Base-by-base conservation (phyloP, 148 eudicot species). In the Rhododendron williamsianum region DNA sequence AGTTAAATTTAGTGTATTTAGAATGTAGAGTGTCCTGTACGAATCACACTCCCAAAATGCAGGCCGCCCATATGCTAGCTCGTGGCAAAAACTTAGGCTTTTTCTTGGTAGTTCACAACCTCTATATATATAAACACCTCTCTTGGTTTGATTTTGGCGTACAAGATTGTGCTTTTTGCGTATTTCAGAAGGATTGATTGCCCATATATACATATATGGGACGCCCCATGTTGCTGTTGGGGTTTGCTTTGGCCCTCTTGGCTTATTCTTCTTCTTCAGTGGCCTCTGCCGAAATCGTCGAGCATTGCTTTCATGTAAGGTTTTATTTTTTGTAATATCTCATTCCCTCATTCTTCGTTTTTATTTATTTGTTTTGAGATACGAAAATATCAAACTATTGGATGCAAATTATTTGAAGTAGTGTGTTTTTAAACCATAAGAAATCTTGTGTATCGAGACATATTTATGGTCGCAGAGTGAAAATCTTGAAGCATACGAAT, bases 251-350 rank as follows among this genome's bases (percentile, higher is more conserved):
- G 52, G 84, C 84, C 60, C 81, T 89, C 52, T 33, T 86, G 33
- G 83, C 82, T 83, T 85, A 4, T 71, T 71, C 82, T 16, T 71
- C 82, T 16, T 85, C 84, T 16, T 85, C 90, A 18, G 2, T 67
- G 78, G 85, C 89, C 13, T 74, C 87, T 15, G 91, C 91, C 27
- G 85, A 82, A 21, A 79, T 86, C 72, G 91, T 91, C 36, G 86
- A 89, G 84, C 88, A 89, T 58, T 79, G 87, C 2, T 91, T 91
- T 82, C 82, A 87, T 54, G 92, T 91, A 91, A 83, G 16, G 16
- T 27, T 69, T 69, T 21, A 9, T 11, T 54, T 54, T 16, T 58
- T 6, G 35, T 4, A 0, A 54, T 25, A 25, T 67, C 72, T 9
- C 33, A 67, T n/a, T 58, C 65, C 63, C 63, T 56, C 63, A 19